Percentiles rank a stretch among this genome's conserved stretches.
phyloP scores from a whole-genome alignment of 176 grass and related monocot genomes.

The Triticum turgidum region DNA sequence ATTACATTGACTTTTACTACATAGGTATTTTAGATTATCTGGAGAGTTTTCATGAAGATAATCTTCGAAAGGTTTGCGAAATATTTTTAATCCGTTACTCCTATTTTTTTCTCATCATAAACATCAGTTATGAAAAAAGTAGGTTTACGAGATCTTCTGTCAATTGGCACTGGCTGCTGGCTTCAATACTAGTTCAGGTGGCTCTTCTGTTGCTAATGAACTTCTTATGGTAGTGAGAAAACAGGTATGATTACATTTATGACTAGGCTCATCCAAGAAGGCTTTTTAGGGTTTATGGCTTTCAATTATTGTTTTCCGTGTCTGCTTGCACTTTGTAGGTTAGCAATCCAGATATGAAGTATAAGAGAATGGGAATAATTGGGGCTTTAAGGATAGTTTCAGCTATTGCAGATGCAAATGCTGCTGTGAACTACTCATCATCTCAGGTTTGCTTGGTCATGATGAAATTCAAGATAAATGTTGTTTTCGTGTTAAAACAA shows the following conservation, averaged over 20 bases:
- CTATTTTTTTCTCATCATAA: not conserved
- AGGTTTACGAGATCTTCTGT: slow-evolving; percentile 92
- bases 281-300: slow-evolving; percentile 7
- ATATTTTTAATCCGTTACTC: slow-evolving; percentile 27
- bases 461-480: slow-evolving; percentile 4
- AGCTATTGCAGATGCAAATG: slow-evolving; percentile 54
- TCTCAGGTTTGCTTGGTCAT: slow-evolving; percentile 59
- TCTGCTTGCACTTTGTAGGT: slow-evolving; percentile 46
- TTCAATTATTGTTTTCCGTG: slow-evolving; percentile 1
- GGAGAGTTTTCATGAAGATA: slow-evolving; percentile 77
- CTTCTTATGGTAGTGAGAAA: slow-evolving; percentile 97
- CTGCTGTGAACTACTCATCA: slow-evolving; percentile 46
- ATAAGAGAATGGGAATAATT: slow-evolving; percentile 96
- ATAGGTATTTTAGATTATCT: slow-evolving; percentile 93
- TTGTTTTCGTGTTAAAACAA: slow-evolving; percentile 25
- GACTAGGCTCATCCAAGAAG: not conserved
- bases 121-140: not conserved
- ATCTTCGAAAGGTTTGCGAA: slow-evolving; percentile 76
- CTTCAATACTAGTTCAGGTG: slow-evolving; percentile 56
- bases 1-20: slow-evolving; percentile 8
- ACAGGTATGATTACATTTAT: slow-evolving; percentile 49
- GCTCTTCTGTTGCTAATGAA: slow-evolving; percentile 76
- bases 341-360: slow-evolving; percentile 89
- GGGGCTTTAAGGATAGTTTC: slow-evolving; percentile 84
- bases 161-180: slow-evolving; percentile 69